Base-by-base conservation (phyloP, 2,329 filamentous ascomycete genomes). In the Neonectria hederae region DNA sequence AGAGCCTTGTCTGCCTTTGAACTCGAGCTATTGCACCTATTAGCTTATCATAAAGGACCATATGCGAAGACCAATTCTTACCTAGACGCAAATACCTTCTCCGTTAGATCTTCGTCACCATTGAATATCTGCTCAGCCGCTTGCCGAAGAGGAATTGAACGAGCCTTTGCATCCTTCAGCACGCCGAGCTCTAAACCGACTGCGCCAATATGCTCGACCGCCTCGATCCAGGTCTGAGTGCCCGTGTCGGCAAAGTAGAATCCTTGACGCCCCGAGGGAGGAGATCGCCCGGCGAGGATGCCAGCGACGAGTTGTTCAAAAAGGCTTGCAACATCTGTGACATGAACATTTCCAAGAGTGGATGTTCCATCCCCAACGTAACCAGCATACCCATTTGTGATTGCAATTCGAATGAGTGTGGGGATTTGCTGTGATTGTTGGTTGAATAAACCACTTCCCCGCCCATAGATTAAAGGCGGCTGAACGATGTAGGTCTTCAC, bases 401-500 rank as follows among this genome's bases (percentile, higher is more conserved):
- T 14, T 8, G 43, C 43, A 30, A 2, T 57, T 61, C 17, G 63
- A 73, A 48, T 48, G 21, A 48, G 22, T 14, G 14, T 26, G 5
- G 43, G 43, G 13, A 48, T 48, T 26, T 48, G 43, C 22, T 48
- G 43, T 2, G 43, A 48, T n/a, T 17, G 21, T 6, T 24, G n/a
- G 43, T 48, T 48, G 13, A 48, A 48, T 22, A 26, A 14, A 24
- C 43, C 43, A 9, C 21, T 48, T 24, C 43, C 43, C 3, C 13
- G 21, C 0, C 43, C 43, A 6, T 24, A 26, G 22, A 48, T 17
- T 6, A 48, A n/a, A 26, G 65, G 65, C 0, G 65, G 54, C 22
- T 54, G 59, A 2, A 67, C 24, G 11, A 64, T 67, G 5, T 64
- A 35, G 0, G 64, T 67, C 11, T 30, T n/a, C 0, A 67, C 30